A percentile compares a stretch with the other conserved stretches of the same genome.
Evolutionary conservation across 805 yeast species (phyloP).

Genomic region (baker's yeast (Saccharomyces cerevisiae)): DNA sequence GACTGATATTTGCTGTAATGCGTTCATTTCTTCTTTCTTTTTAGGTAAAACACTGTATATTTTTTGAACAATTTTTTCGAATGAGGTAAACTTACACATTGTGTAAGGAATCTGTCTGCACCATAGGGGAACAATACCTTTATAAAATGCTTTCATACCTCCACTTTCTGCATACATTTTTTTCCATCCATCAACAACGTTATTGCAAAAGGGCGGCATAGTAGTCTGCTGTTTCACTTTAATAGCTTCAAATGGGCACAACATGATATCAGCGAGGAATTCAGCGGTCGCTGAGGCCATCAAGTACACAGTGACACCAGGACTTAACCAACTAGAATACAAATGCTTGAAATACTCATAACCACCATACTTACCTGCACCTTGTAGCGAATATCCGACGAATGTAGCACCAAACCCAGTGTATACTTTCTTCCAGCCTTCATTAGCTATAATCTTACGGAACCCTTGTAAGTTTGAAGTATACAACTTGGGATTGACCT

Average conservation of each 20-base stretch:
- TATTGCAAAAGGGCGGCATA: conserved; percentile 70
- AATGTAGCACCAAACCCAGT: conserved; percentile 91
- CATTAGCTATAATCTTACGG: conserved; percentile 58
- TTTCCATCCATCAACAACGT: conserved; percentile 57
- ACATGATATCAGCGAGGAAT: conserved; percentile 77
- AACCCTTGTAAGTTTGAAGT: conserved; percentile 77
- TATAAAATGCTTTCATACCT: conserved; percentile 70
- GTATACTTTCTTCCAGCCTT: conserved; percentile 68
- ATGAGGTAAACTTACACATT: conserved; percentile 92
- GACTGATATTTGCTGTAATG: conserved; percentile 82
- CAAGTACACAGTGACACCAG: conserved; percentile 64
- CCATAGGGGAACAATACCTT: conserved; percentile 91
- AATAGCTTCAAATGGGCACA: conserved; percentile 93
- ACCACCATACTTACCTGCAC: conserved; percentile 95
- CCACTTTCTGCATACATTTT: conserved; percentile 53
- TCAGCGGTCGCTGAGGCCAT: conserved; percentile 92
- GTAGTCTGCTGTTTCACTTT: conserved; percentile 93
- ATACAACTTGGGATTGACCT: conserved; percentile 70
- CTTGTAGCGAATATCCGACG: conserved; percentile 89
- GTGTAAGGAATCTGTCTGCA: conserved; percentile 97
- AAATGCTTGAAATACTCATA: conserved; percentile 84
- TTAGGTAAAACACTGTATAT: conserved; percentile 71
- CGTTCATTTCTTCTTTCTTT: conserved; percentile 61
- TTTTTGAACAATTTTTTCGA: conserved; percentile 79
- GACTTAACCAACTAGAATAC: conserved; percentile 44